These are phyloP conservation scores for Gracilaria gracilis DNA, from an alignment of 23 red algal genomes.

Conservation along the genomic window DNA sequence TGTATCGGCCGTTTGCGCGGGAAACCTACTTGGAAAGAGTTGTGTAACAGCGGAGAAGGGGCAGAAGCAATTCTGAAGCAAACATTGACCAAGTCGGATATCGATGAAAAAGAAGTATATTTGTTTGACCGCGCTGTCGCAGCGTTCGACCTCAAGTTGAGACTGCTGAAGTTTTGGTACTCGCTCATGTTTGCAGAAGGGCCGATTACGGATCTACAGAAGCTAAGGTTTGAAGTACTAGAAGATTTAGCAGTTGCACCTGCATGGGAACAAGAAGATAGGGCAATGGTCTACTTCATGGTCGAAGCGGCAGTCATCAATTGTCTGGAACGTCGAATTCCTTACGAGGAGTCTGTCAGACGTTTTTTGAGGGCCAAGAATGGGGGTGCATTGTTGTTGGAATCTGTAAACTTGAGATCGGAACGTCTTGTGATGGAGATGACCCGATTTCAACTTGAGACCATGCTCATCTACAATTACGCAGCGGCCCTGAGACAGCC, in stretches of 20 bases:
- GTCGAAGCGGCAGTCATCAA: conserved; percentile 27
- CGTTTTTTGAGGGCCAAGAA: conserved; percentile 8
- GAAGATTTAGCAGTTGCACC: conserved; percentile 32
- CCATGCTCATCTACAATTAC: background rate
- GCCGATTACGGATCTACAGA: conserved; percentile 8
- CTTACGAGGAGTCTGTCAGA: conserved; percentile 27
- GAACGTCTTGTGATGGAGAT: background rate
- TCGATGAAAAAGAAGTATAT: background rate
- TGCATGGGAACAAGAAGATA: conserved; percentile 2
- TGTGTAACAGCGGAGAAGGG: conserved; percentile 11
- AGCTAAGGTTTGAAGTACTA: background rate
- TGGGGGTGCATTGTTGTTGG: conserved; percentile 9
- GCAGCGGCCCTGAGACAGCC: background rate
- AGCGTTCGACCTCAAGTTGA: background rate
- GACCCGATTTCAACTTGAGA: conserved; percentile 15
- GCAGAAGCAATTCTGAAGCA: background rate
- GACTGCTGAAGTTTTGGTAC: conserved; percentile 41
- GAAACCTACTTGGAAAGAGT: background rate
- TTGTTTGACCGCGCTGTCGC: background rate
- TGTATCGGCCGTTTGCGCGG: background rate
- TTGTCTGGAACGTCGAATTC: conserved; percentile 6
- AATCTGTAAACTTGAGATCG: background rate
- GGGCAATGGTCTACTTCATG: conserved; percentile 29
- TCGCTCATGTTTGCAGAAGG: background rate
- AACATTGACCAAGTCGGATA: background rate